These are phyloP conservation scores for Eucalyptus erythrocorys DNA, from an alignment of 345 rosid species.

Conservation along the genomic window DNA sequence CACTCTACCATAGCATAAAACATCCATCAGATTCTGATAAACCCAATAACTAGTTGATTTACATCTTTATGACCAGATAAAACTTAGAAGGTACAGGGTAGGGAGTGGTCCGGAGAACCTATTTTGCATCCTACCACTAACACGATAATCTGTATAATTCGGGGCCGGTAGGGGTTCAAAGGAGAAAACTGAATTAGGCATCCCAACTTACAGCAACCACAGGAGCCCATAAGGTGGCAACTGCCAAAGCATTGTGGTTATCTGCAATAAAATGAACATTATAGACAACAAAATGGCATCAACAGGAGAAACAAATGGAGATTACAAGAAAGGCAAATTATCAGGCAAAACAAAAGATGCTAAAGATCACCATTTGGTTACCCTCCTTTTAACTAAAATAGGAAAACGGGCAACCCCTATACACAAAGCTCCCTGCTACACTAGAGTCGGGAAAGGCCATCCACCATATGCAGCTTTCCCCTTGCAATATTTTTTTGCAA, in stretches of 20 bases:
- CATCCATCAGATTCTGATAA: not conserved
- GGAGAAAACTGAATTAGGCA: not conserved
- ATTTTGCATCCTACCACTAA: not conserved
- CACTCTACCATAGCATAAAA: not conserved
- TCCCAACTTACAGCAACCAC: constrained; percentile 71
- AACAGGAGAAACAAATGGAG: not conserved
- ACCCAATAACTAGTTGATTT: not conserved
- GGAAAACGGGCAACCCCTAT: not conserved
- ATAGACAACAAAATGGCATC: not conserved
- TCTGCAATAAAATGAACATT: constrained; percentile 42
- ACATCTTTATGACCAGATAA: not conserved
- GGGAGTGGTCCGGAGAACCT: not conserved
- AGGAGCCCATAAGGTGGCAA: constrained; percentile 90
- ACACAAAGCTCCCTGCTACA: not conserved
- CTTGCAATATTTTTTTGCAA: not conserved
- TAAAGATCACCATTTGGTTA: not conserved
- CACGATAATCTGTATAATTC: not conserved
- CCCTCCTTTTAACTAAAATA: not conserved
- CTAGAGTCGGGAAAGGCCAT: not conserved
- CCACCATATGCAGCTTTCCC: not conserved
- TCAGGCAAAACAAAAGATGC: not conserved
- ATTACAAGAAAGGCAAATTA: not conserved
- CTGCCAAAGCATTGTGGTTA: constrained; percentile 81
- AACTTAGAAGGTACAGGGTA: not conserved
- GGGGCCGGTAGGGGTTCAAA: not conserved